Conservation (phyloP, 352 stramenopile genomes). For the Phytophthora citrophthora region DNA sequence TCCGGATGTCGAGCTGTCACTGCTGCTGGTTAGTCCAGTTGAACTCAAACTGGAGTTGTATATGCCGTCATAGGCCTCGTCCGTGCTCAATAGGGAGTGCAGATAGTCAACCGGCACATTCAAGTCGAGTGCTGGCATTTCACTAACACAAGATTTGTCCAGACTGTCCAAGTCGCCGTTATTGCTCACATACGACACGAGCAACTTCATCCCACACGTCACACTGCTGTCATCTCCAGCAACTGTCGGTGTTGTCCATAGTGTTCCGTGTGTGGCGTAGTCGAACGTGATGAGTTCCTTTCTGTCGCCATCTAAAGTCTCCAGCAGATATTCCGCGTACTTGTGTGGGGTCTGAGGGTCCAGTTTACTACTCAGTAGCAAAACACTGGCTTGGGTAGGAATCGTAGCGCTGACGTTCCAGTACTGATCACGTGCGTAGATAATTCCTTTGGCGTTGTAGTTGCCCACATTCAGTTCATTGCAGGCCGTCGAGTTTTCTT, state of each 20-base stretch:
- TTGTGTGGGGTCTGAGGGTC: not conserved
- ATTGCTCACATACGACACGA: not conserved
- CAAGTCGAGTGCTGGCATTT: not conserved
- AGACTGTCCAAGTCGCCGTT: not conserved
- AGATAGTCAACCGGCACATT: not conserved
- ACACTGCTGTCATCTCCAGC: not conserved
- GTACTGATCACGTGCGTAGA: not conserved
- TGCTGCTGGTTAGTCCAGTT: no score
- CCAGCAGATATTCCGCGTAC: not conserved
- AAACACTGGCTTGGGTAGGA: not conserved
- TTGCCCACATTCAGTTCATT: not conserved
- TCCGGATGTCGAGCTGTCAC: conserved; percentile 8
- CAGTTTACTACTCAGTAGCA: not conserved
- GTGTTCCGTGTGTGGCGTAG: not conserved
- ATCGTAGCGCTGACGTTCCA: not conserved
- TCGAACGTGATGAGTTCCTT: not conserved
- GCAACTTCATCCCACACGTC: not conserved
- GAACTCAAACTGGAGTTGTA: not conserved
- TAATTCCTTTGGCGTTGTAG: not conserved
- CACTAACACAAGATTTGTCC: not conserved
- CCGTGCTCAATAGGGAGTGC: not conserved
- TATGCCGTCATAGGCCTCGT: not conserved
- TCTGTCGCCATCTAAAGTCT: not conserved
- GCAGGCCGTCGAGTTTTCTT: not conserved
- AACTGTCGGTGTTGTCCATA: not conserved